Percentiles rank a stretch among this genome's conserved stretches.
phyloP scores from a whole-genome alignment of 352 stramenopile genomes.

The Phytophthora podocarpi region DNA sequence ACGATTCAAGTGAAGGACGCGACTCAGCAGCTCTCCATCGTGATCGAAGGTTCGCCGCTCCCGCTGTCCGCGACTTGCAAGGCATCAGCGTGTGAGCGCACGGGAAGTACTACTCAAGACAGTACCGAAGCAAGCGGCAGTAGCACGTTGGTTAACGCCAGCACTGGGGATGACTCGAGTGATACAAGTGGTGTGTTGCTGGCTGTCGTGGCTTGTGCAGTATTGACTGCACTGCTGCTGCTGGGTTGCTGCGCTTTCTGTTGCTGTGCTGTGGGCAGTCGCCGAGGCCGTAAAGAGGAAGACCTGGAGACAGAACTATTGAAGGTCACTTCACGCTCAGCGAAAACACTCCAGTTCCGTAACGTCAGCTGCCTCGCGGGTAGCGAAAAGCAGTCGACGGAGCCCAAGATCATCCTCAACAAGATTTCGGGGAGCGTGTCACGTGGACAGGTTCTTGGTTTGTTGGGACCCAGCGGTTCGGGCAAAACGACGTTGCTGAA shows the following conservation, averaged over 20 bases:
- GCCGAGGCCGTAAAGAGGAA: conserved; percentile 10
- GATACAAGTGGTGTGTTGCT: conserved; percentile 3
- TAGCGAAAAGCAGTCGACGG: conserved; percentile 1
- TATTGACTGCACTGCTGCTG: conserved; percentile 12
- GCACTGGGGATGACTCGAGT: conserved; percentile 3
- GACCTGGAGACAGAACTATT: conserved; percentile 51
- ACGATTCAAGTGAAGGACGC: conserved; percentile 46
- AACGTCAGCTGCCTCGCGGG: conserved; percentile 57
- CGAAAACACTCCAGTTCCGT: conserved; percentile 58
- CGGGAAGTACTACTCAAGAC: conserved; percentile 4
- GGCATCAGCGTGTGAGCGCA: conserved; percentile 60
- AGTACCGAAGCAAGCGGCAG: conserved; percentile 10
- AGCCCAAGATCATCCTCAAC: conserved; percentile 56
- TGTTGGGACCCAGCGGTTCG: conserved; percentile 79
- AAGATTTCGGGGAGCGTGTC: conserved; percentile 62
- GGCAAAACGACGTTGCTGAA: conserved; percentile 88
- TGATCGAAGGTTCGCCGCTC: conserved; percentile 71
- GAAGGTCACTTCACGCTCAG: conserved; percentile 45
- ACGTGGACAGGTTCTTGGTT: conserved; percentile 65
- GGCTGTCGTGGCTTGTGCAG: conserved; percentile 21
- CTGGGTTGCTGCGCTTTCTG: conserved; percentile 23
- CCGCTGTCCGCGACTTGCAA: conserved; percentile 70
- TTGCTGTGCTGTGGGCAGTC: conserved; percentile 10
- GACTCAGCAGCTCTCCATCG: conserved; percentile 51
- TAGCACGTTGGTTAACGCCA: conserved; percentile 17